Base-by-base conservation (phyloP, 106 monocot genomes). In the Allium sativum region DNA sequence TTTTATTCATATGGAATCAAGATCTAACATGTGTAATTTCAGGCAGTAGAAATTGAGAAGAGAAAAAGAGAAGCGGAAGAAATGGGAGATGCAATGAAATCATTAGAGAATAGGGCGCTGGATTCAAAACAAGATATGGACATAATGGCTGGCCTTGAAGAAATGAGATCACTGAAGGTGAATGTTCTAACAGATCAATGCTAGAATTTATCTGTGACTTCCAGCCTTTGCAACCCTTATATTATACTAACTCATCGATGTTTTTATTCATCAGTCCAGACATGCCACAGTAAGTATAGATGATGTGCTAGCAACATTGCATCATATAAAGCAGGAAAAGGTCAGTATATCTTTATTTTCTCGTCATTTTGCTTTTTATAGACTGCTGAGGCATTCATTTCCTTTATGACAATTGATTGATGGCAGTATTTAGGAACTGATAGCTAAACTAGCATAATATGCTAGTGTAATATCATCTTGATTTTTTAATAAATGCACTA, bases 51-150 rank as follows among this genome's bases (percentile, higher is more conserved):
- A 45, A 82, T 62, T 0, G 79, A 75, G 42, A 87, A 90, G 69
- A 72, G 72, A 18, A 95, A 84, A 72, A 76, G 90, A 79, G 75
- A 77, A 20, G 79, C 67, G 18, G 86, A 95, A 61, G 95, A 95
- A 69, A 90, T 90, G 79, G 95, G 95, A 45, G 95, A 95, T 82
- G 95, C 90, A 20, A 90, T 95, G 90, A 95, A 79, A 65, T 81
- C 89, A 0, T 55, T 88, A 22, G 95, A 95, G 56, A 95, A 95
- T 58, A 90, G 82, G 77, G 90, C 95, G 9, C 5, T 73, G 44
- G 95, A 95, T 74, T 95, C 95, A 3, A 95, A 95, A 72, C 67
- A 77, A 45, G 95, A 95, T 53, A 95, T 95, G 95, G 95, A 90
- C 61, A 95, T 90, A 31, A 83, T 95, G 70, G 79, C 90, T 55